Evolutionary conservation across 495 filamentous ascomycete species (phyloP).

Genomic region (Lichenothelia convexa): DNA sequence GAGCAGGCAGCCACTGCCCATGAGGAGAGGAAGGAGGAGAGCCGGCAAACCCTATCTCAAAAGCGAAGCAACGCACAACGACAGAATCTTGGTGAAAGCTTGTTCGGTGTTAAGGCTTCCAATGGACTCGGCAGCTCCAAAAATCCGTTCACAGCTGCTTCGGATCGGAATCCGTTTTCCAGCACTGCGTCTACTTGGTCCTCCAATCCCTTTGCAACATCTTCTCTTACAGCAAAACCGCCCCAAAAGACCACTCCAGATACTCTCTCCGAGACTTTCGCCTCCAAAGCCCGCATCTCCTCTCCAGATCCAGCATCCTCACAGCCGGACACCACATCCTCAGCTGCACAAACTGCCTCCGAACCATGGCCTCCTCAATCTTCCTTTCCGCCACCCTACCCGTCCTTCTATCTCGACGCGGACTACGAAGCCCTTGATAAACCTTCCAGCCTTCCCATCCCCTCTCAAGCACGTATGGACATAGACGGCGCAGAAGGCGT

Average conservation of each 20-base stretch:
- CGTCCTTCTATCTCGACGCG: constrained; percentile 67
- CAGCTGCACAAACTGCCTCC: too few species aligned
- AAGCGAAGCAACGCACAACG: constrained; percentile 6
- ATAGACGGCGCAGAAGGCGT: constrained; percentile 39
- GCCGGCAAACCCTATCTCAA: constrained; percentile 1
- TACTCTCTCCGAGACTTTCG: constrained; percentile 52
- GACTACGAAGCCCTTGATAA: constrained; percentile 75
- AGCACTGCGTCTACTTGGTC: constrained; percentile 15
- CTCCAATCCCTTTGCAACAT: constrained; percentile 39
- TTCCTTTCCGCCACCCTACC: constrained; percentile 50
- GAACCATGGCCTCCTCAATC: constrained; percentile 60
- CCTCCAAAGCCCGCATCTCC: constrained; percentile 40
- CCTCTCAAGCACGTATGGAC: constrained; percentile 26
- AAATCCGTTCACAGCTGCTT: constrained; percentile 9
- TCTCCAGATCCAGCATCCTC: constrained; percentile 25
- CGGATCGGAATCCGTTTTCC: constrained; percentile 8
- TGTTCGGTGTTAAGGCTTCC: constrained; percentile 10
- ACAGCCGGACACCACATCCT: constrained; percentile 12
- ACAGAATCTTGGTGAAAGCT: constrained; percentile 17
- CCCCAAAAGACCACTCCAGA: constrained; percentile 13
- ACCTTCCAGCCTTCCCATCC: constrained; percentile 18
- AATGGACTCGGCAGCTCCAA: background rate
- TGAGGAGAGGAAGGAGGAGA: constrained; percentile 14
- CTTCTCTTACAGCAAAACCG: constrained; percentile 14
- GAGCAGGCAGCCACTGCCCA: constrained; percentile 10